Evolutionary conservation across 1,284 basidiomycete genomes (phyloP).

Genomic region (Crepidotus sp.): DNA sequence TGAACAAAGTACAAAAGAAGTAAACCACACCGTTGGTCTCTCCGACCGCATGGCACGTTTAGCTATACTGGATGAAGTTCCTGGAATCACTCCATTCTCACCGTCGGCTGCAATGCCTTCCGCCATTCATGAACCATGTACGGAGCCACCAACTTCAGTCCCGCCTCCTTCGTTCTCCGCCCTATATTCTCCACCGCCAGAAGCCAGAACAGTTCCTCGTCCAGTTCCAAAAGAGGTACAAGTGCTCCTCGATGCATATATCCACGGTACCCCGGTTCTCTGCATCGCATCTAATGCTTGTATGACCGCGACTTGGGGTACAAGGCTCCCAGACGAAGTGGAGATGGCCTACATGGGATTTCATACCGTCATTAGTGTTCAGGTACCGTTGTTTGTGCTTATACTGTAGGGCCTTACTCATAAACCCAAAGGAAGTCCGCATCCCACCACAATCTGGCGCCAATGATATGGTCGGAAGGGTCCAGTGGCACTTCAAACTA

Average conservation of each 20-base stretch:
- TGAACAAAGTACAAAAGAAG: background rate
- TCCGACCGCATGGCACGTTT: background rate
- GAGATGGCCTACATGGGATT: constrained; percentile 27
- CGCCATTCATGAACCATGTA: background rate
- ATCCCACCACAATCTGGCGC: background rate
- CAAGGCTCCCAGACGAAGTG: constrained; percentile 23
- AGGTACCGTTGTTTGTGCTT: constrained; percentile 8
- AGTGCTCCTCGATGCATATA: constrained; percentile 27
- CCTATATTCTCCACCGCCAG: background rate
- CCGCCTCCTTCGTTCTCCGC: background rate
- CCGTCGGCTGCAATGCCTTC: background rate
- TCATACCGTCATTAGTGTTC: constrained; percentile 18
- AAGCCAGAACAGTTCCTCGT: constrained; percentile 18
- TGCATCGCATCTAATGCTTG: constrained; percentile 24
- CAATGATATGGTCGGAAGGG: constrained; percentile 20
- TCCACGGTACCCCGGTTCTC: constrained; percentile 27
- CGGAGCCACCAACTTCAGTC: background rate
- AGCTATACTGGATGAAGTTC: background rate
- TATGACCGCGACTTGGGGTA: constrained; percentile 21
- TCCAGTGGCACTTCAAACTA: constrained; percentile 30
- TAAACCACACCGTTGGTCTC: background rate
- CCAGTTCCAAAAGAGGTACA: constrained; percentile 28
- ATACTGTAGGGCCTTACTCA: background rate
- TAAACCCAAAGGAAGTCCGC: constrained; percentile 20
- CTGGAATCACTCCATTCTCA: background rate